Base-by-base conservation (phyloP, 352 stramenopile species). In the Phytophthora colocasiae region DNA sequence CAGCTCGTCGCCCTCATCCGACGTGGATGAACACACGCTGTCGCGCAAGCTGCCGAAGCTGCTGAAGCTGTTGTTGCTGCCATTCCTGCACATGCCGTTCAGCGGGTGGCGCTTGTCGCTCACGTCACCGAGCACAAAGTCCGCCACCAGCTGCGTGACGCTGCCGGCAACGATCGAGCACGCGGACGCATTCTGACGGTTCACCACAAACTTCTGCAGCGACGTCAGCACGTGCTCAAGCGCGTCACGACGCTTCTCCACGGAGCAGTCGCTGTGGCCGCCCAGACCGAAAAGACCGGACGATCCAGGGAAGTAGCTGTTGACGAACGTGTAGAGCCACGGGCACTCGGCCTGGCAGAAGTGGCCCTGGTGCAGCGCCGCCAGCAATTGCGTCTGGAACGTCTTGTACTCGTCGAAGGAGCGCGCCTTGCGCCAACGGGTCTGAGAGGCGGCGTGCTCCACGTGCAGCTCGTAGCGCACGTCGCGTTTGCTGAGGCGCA, bases 401-500 rank as follows among this genome's bases (percentile, higher is more conserved):
- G 38, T 22, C 38, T 43, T 43, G 38, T 43, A 43, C 38, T 43
- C 38, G 38, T 43, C 38, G 38, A 43, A 43, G 38, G 38, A 43
- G 38, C 38, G 38, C 14, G 38, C 12, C n/a, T 43, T 43, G 38
- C 38, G n/a, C 38, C 38, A 43, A n/a, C 38, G 38, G 14, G 38
- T 43, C 38, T 22, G 38, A 8, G 38, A 43, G 14, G 38, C 38
- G n/a, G 38, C 38, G 38, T 43, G 38, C 38, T 22, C 14, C 38
- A 43, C 38, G 38, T 43, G 38, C n/a, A 43, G 38, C 34, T 67
- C 59, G 41, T 67, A 61, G 31, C 34, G 59, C 15, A 62, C 43
- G 43, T 68, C 51, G 60, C 50, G 51, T 34, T 68, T 68, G 51
- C 39, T 46, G 44, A 45, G 44, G 50, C 60, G 60, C 17, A 52